Conservation (phyloP, 2,329 filamentous ascomycete genomes). For the Penicillium sp. region DNA sequence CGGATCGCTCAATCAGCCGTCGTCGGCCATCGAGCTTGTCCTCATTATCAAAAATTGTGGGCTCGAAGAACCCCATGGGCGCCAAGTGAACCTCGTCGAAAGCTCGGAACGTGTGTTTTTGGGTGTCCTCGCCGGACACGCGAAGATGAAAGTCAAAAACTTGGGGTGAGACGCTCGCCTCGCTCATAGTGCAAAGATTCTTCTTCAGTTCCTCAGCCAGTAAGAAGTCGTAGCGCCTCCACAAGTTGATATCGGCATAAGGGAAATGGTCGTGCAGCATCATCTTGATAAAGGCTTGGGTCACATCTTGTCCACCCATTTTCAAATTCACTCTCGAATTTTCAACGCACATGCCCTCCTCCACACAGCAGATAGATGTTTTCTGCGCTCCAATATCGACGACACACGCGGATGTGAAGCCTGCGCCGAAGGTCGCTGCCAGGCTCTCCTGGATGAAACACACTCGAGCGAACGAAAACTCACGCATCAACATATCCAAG, state of each 20-base stretch:
- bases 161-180: slow-evolving; percentile 86
- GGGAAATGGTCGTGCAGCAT: slow-evolving; percentile 96
- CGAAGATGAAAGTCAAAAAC: slow-evolving; percentile 89
- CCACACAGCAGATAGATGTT: slow-evolving; percentile 94
- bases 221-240: slow-evolving; percentile 86
- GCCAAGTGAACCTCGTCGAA: slow-evolving; percentile 97
- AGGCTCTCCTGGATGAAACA: slow-evolving; percentile 97
- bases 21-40: slow-evolving; percentile 78
- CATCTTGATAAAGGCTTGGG: slow-evolving; percentile 95
- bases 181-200: slow-evolving; percentile 88
- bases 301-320: slow-evolving; percentile 89
- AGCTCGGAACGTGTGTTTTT: slow-evolving; percentile 93
- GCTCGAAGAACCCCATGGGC: slow-evolving; percentile 92
- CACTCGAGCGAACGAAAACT: slow-evolving; percentile 86
- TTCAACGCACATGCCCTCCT: slow-evolving; percentile 92
- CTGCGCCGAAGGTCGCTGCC: slow-evolving; percentile 91
- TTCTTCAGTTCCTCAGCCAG: slow-evolving; percentile 95
- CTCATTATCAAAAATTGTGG: slow-evolving; percentile 80
- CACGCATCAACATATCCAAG: slow-evolving; percentile 81
- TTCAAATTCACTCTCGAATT: slow-evolving; percentile 96
- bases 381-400: slow-evolving; percentile 97
- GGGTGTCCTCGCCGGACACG: slow-evolving; percentile 82
- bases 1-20: slow-evolving; percentile 82
- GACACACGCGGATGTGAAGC: slow-evolving; percentile 91
- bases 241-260: slow-evolving; percentile 91